These are phyloP conservation scores for Cyberlindnera samutprakarnensis DNA, from an alignment of 805 yeast species.

Conservation along the genomic window DNA sequence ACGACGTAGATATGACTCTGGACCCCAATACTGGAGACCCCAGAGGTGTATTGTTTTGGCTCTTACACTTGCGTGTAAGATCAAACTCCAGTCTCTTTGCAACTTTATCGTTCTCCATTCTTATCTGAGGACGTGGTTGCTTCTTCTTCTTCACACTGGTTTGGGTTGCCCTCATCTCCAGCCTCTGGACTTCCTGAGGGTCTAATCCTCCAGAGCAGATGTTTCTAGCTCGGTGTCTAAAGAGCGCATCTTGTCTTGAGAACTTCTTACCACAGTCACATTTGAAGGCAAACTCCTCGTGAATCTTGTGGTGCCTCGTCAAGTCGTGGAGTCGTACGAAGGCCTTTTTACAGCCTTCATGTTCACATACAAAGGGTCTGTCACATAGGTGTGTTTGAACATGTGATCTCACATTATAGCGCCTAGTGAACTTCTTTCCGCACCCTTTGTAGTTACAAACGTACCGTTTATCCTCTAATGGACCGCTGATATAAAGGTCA, in stretches of 20 bases:
- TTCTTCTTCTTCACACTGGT: constrained; percentile 11
- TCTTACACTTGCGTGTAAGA: constrained; percentile 4
- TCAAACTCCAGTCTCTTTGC: constrained; percentile 18
- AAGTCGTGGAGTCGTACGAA: constrained; percentile 96
- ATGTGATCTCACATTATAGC: constrained; percentile 91
- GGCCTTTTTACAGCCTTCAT: constrained; percentile 60
- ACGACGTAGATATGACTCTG: too few species aligned
- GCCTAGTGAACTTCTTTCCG: constrained; percentile 74
- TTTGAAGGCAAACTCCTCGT: constrained; percentile 57
- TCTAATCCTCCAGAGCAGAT: constrained; percentile 72
- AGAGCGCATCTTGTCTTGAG: constrained; percentile 82
- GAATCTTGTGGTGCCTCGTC: constrained; percentile 83
- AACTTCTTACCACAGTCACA: constrained; percentile 96
- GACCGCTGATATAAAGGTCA: constrained; percentile 76
- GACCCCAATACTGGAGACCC: too few species aligned
- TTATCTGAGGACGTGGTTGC: constrained; percentile 4
- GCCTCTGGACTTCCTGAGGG: constrained; percentile 7
- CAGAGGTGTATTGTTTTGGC: constrained; percentile 1
- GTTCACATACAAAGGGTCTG: constrained; percentile 76
- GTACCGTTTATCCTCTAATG: constrained; percentile 63
- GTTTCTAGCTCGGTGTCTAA: constrained; percentile 69
- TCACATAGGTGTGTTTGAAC: constrained; percentile 95
- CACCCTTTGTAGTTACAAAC: constrained; percentile 73
- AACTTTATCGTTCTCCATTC: constrained; percentile 13
- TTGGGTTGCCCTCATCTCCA: constrained; percentile 7